These are phyloP conservation scores for Didymella sp. DNA, from an alignment of 2,329 filamentous ascomycete genomes.

Conservation along the genomic window DNA sequence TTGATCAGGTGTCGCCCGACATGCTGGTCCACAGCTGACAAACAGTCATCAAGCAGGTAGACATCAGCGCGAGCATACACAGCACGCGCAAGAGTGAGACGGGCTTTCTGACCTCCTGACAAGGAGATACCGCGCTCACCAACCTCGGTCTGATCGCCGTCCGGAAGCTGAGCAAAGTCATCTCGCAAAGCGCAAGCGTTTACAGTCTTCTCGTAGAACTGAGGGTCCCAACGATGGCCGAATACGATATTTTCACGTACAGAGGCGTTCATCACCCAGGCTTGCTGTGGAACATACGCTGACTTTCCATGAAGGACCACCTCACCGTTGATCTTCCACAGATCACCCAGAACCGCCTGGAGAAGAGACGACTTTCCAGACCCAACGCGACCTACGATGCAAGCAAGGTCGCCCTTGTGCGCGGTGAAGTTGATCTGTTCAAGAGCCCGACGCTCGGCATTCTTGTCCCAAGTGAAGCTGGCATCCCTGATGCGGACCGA, in stretches of 20 bases:
- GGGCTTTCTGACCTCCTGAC: constrained; percentile 94
- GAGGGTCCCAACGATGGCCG: constrained; percentile 89
- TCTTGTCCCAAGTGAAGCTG: constrained; percentile 93
- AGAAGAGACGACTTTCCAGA: constrained; percentile 93
- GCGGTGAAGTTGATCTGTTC: constrained; percentile 87
- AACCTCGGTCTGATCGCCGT: constrained; percentile 95
- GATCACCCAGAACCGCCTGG: constrained; percentile 84
- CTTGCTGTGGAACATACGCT: constrained; percentile 90
- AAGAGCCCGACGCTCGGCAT: constrained; percentile 71
- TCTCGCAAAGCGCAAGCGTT: constrained; percentile 89
- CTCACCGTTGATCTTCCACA: constrained; percentile 87
- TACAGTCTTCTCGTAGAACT: constrained; percentile 92
- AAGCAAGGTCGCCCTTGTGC: constrained; percentile 91
- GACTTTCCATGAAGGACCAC: constrained; percentile 82
- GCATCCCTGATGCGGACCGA: constrained; percentile 82
- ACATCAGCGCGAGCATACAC: constrained; percentile 98
- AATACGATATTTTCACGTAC: constrained; percentile 98
- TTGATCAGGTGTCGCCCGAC: constrained; percentile 95
- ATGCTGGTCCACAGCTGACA: constrained; percentile 98
- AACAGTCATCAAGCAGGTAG: constrained; percentile 90
- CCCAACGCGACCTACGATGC: constrained; percentile 92
- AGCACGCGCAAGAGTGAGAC: constrained; percentile 87
- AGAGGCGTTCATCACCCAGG: constrained; percentile 98
- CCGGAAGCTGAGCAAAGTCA: constrained; percentile 89
- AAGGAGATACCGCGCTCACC: constrained; percentile 96